phyloP scores from a whole-genome alignment of 1,139 yeast species.

The Scheffersomyces quercinus region DNA sequence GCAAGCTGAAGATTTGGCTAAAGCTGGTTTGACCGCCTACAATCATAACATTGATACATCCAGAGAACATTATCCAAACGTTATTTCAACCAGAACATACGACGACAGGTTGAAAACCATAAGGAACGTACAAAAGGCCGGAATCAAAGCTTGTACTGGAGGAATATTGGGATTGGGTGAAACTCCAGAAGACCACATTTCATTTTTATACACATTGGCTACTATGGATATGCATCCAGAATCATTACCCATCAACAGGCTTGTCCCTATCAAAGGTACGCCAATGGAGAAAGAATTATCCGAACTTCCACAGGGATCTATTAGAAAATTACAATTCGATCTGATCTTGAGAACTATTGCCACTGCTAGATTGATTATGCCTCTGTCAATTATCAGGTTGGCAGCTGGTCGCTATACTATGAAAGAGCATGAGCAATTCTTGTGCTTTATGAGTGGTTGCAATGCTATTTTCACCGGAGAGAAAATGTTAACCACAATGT shows the following conservation, averaged over 20 bases:
- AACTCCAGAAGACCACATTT: conserved; percentile 67
- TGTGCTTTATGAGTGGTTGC: conserved; percentile 77
- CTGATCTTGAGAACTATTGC: conserved; percentile 69
- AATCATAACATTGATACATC: conserved; percentile 83
- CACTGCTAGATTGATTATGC: conserved; percentile 76
- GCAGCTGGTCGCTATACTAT: conserved; percentile 84
- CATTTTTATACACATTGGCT: conserved; percentile 66
- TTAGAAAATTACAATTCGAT: conserved; percentile 53
- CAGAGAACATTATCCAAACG: conserved; percentile 71
- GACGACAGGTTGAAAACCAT: conserved; percentile 73
- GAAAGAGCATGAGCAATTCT: conserved; percentile 74
- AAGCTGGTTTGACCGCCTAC: conserved; percentile 79
- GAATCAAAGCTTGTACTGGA: conserved; percentile 74
- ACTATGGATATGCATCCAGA: conserved; percentile 74
- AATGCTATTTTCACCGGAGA: conserved; percentile 84
- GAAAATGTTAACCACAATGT: conserved; percentile 79
- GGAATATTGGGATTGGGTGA: conserved; percentile 82
- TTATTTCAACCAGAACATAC: conserved; percentile 66
- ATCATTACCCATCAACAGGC: conserved; percentile 75
- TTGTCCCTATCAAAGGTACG: conserved; percentile 80
- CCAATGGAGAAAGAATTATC: conserved; percentile 62
- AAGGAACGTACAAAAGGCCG: conserved; percentile 62
- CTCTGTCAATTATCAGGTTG: conserved; percentile 64
- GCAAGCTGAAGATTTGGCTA: conserved; percentile 59
- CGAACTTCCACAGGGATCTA: conserved; percentile 38